Base-by-base conservation (phyloP, 208 protist species). In the Trypanosoma platydactyli region DNA sequence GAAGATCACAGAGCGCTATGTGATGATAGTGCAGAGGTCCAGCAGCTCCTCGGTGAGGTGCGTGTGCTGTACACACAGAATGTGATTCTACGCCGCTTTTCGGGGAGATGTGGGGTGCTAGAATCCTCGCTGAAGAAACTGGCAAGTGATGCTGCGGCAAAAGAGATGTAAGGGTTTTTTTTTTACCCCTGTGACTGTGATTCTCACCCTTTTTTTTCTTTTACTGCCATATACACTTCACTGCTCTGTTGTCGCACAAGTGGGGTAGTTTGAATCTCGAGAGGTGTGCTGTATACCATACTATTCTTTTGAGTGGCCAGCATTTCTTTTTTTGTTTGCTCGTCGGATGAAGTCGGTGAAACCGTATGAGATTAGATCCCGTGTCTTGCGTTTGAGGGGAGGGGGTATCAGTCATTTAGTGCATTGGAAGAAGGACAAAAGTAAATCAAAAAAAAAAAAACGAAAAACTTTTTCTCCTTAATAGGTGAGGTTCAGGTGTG, bases 41-140 rank as follows among this genome's bases (percentile, higher is more conserved):
- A 78, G 57, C 64, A 81, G 53, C 57, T 84, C 0, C 33, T 86
- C 9, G 30, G 56, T 18, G 63, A 71, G 38, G 80, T 77, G 18
- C 73, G 86, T 2, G 57, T 80, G 11, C 68, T 82, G n/a, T 88
- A 88, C 63, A 83, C 77, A 42, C 86, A 92, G 51, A 89, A 84
- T 71, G 55, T 76, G 12, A 62, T 80, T 40, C 70, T 88, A 45
- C 74, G 76, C 38, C 79, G 85, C 40, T 77, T 79, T 62, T 42
- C 71, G 6, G 54, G 58, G 20, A 71, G 73, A 38, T 56, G 77
- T 27, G 74, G 83, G 22, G 51, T 67, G 49, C 42, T 80, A 1
- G 49, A 78, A 57, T 79, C 80, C 13, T 65, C 50, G 3, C 33
- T 88, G 30, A 66, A 72, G 33, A 88, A 86, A 66, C 50, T 91